Base-by-base conservation (phyloP, 768 basidiomycete species). In the Cystobasidiopsis lactophilus region DNA sequence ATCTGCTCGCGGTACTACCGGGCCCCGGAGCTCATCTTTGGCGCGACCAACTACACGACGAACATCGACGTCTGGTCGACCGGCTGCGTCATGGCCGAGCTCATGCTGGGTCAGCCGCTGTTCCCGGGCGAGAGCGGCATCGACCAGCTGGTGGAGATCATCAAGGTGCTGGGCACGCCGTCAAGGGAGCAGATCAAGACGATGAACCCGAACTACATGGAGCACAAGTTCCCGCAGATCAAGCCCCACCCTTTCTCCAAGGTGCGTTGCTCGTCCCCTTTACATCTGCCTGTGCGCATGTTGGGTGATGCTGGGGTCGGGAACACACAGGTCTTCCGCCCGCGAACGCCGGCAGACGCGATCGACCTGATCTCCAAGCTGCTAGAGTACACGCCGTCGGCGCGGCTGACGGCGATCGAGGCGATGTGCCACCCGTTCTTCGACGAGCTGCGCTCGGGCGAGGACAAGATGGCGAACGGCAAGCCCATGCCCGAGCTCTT, bases 201-300 rank as follows among this genome's bases (percentile, higher is more conserved):
- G 60, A 98, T 98, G 93, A 98, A 98, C 69, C 93, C 93, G 52
- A 98, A 98, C 72, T 98, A 98, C 70, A 96, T 96, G 93, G 93
- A 98, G 66, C 93, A 98, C 77, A 95, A 96, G 70, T 98, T 98
- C 73, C 93, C 93, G 1, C 91, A 96, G 69, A 98, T 98, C 73
- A 88, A 91, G 66, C 86, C 89, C n/a, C 91, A 96, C 65, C 89
- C 89, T 0, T 96, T 96, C 73, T 82, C 80, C 65, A 96, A 96
- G 78, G 85, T 85, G 54, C 18, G 52, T 23, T 14, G 16, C 29
- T 11, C 21, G 21, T 13, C 29, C n/a, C 23, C 18, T 21, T 14
- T 3, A n/a, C 49, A 50, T 30, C n/a, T n/a, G n/a, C n/a, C n/a
- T n/a, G n/a, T n/a, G n/a, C n/a, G n/a, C n/a, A n/a, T 50, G 29